Conservation (phyloP, 352 stramenopile species). For the Phytophthora chlamydospora region DNA sequence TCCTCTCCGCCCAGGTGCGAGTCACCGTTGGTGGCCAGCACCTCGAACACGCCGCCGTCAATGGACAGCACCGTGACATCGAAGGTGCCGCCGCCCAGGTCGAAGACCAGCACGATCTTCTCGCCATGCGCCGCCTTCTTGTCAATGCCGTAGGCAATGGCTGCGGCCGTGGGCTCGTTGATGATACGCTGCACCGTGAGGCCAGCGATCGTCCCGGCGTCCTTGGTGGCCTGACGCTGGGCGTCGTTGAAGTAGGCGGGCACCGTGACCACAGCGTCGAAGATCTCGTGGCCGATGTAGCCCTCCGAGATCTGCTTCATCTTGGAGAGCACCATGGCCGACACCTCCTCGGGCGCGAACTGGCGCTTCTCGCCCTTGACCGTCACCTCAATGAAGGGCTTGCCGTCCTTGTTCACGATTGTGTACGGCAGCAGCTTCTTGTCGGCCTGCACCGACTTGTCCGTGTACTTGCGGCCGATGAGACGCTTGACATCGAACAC, state of each 20-base stretch:
- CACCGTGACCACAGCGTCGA: conserved; percentile 98
- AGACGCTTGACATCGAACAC: conserved; percentile 99
- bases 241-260: conserved; percentile 99
- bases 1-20: conserved; percentile 99
- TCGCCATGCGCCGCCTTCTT: conserved; percentile 92
- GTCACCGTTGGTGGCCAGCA: conserved; percentile 99
- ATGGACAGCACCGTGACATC: conserved; percentile 99
- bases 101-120: conserved; percentile 98
- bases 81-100: conserved; percentile 97
- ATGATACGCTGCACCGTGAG: conserved; percentile 99
- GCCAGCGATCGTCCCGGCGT: conserved; percentile 98
- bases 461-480: conserved; percentile 96
- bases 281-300: conserved; percentile 97
- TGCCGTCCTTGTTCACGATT: conserved; percentile 93
- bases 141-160: conserved; percentile 96
- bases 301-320: conserved; percentile 99
- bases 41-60: conserved; percentile 98
- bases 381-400: conserved; percentile 94
- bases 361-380: conserved; percentile 92
- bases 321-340: conserved; percentile 99
- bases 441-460: conserved; percentile 98
- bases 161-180: conserved; percentile 98
- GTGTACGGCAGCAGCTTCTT: conserved; percentile 99
- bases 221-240: conserved; percentile 99
- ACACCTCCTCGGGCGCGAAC: conserved; percentile 99